These are phyloP conservation scores for Firmiana major DNA, from an alignment of 345 rosid genomes.

Conservation along the genomic window DNA sequence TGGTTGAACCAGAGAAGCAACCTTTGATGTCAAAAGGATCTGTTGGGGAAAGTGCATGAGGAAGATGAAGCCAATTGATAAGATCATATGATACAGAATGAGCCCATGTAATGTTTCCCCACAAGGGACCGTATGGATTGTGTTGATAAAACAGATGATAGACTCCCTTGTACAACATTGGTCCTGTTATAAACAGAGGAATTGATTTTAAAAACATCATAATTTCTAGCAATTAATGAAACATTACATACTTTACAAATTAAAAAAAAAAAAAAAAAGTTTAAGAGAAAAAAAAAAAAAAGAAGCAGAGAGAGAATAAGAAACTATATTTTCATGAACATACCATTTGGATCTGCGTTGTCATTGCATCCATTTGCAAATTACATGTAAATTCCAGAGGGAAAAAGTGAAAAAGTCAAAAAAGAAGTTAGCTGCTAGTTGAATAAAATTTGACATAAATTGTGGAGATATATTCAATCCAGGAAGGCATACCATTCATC, in stretches of 20 bases:
- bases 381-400: background rate
- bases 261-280: no score
- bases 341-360: conserved; percentile 6
- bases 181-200: background rate
- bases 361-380: background rate
- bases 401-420: background rate
- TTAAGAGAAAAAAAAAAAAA: background rate
- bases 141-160: conserved; percentile 5
- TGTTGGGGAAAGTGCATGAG: background rate
- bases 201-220: background rate
- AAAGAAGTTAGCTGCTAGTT: background rate
- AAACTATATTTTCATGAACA: background rate
- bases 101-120: conserved; percentile 9
- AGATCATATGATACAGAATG: conserved; percentile 7
- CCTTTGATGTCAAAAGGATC: conserved; percentile 3
- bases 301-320: background rate
- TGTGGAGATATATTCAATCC: background rate
- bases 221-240: background rate
- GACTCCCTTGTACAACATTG: background rate
- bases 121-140: background rate
- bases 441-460: background rate
- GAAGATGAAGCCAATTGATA: conserved; percentile 5
- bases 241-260: background rate
- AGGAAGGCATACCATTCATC: background rate
- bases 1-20: conserved; percentile 1